These are phyloP conservation scores for Haplographium delicatum DNA, from an alignment of 495 filamentous ascomycete species.

Conservation along the genomic window DNA sequence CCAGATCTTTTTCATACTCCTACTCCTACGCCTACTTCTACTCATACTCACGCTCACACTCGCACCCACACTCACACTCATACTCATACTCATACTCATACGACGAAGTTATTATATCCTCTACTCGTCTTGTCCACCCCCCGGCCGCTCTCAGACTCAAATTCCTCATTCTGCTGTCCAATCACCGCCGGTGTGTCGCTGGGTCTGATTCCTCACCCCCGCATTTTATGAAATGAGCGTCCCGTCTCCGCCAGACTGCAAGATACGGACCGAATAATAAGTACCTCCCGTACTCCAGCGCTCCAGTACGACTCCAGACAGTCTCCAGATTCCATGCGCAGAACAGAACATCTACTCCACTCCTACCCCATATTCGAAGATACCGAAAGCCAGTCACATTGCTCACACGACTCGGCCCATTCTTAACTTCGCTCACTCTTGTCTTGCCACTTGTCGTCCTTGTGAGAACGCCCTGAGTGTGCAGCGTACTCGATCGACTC, in stretches of 20 bases:
- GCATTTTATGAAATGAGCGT: slow-evolving; percentile 8
- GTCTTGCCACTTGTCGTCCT: no score
- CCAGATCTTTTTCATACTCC: not conserved
- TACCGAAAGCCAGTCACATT: slow-evolving; percentile 6
- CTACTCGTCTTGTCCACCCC: not conserved
- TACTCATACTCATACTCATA: not conserved
- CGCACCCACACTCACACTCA: no score
- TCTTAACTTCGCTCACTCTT: not conserved
- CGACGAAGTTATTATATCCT: no score
- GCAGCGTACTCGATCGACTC: no score
- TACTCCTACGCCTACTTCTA: not conserved
- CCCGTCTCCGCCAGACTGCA: slow-evolving; percentile 15
- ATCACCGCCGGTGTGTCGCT: not conserved
- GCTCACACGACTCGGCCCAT: not conserved
- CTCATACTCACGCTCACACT: not conserved
- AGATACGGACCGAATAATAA: slow-evolving; percentile 22
- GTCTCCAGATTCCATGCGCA: not conserved
- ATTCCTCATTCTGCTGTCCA: not conserved
- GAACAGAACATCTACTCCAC: slow-evolving; percentile 12
- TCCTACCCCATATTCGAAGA: slow-evolving; percentile 14
- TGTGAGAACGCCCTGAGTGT: no score
- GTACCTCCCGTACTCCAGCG: slow-evolving; percentile 18
- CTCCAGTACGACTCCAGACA: slow-evolving; percentile 2
- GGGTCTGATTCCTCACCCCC: slow-evolving; percentile 5
- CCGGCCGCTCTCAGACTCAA: slow-evolving; percentile 1